These are phyloP conservation scores for Buxus sempervirens DNA, from an alignment of 164 flowering plant species.

Conservation along the genomic window DNA sequence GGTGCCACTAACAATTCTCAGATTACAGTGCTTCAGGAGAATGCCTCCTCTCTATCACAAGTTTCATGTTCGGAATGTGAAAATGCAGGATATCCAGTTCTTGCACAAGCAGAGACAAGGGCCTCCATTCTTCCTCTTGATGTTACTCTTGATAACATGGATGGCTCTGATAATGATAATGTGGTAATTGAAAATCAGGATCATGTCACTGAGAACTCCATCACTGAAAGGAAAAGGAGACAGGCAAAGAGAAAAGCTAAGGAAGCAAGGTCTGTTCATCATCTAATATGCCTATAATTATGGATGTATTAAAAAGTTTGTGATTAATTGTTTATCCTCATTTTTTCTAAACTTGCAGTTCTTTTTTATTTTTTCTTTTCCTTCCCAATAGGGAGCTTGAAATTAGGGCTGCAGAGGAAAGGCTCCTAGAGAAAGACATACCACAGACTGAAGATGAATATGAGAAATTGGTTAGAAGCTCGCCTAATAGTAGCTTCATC, in stretches of 20 bases:
- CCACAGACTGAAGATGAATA: slow-evolving; percentile 85
- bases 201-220: slow-evolving; percentile 16
- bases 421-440: slow-evolving; percentile 55
- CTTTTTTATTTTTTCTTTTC: too few species aligned
- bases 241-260: slow-evolving; percentile 59
- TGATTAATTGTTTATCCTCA: too few species aligned
- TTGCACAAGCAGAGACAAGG: slow-evolving; percentile 58
- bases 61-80: slow-evolving; percentile 22
- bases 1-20: slow-evolving; percentile 15
- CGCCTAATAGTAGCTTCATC: slow-evolving; percentile 85
- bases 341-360: slow-evolving; percentile 6
- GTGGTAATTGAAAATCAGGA: slow-evolving; percentile 19
- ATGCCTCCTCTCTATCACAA: slow-evolving; percentile 9
- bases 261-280: slow-evolving; percentile 53
- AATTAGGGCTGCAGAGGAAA: slow-evolving; percentile 82
- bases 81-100: slow-evolving; percentile 24
- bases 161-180: slow-evolving; percentile 34
- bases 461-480: slow-evolving; percentile 80
- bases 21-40: slow-evolving; percentile 3
- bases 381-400: slow-evolving; percentile 74
- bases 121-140: slow-evolving; percentile 84
- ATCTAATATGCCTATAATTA: neutral
- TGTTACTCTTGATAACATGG: slow-evolving; percentile 71
- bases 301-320: too few species aligned
- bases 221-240: slow-evolving; percentile 41